Evolutionary conservation across 352 stramenopile species (phyloP).

Genomic region (Phytopythium litorale): DNA sequence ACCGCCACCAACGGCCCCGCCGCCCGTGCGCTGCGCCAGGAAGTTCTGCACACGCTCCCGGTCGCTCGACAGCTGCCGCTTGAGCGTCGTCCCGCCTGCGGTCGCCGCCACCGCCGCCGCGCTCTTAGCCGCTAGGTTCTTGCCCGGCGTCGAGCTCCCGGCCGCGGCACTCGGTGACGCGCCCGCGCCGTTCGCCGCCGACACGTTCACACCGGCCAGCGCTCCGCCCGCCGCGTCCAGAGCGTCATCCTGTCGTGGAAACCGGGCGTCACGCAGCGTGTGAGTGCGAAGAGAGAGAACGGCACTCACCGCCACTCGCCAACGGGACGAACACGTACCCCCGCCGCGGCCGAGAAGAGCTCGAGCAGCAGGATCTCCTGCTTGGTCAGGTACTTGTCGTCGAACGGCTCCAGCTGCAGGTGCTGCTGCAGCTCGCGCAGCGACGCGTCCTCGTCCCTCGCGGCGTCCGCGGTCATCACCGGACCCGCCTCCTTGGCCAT

Average conservation of each 20-base stretch:
- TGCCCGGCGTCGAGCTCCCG: background rate
- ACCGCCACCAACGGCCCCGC: background rate
- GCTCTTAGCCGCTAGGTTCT: background rate
- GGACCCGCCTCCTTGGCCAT: slow-evolving; percentile 25
- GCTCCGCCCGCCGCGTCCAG: slow-evolving; percentile 2
- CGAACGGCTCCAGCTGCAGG: slow-evolving; percentile 64
- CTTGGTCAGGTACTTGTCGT: slow-evolving; percentile 70
- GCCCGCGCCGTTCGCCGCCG: slow-evolving; percentile 5
- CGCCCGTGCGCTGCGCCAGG: slow-evolving; percentile 38
- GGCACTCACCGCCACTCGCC: too few relatives aligned
- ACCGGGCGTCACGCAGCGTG: background rate
- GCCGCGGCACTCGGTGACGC: slow-evolving; percentile 12
- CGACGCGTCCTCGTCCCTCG: slow-evolving; percentile 45
- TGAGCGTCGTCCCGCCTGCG: slow-evolving; percentile 28
- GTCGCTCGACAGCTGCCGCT: slow-evolving; percentile 45
- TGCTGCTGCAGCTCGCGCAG: slow-evolving; percentile 62
- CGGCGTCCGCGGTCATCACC: slow-evolving; percentile 7
- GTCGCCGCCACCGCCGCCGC: background rate
- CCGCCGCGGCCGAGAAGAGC: slow-evolving; percentile 47
- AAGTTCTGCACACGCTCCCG: slow-evolving; percentile 66
- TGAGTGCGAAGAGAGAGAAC: background rate
- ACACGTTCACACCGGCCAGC: slow-evolving; percentile 12
- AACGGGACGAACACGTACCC: slow-evolving; percentile 10
- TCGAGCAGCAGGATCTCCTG: slow-evolving; percentile 76
- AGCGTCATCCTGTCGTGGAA: background rate